phyloP scores from a whole-genome alignment of 805 yeast genomes.

The Lipomyces anomalus region DNA sequence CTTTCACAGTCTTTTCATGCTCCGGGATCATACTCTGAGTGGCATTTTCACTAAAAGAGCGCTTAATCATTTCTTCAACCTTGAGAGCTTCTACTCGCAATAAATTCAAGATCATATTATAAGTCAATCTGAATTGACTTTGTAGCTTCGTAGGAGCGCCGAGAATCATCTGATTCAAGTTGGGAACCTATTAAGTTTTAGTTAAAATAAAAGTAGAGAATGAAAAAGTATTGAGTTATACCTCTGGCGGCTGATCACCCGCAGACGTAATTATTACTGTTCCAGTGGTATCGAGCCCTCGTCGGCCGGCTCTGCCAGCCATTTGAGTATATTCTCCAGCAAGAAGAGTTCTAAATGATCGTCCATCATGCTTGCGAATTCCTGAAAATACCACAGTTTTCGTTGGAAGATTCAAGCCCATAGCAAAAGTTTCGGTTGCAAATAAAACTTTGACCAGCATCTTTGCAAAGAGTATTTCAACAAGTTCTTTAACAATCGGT shows the following conservation, averaged over 20 bases:
- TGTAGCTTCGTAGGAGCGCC: constrained; percentile 87
- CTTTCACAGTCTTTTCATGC: constrained; percentile 61
- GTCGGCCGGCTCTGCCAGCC: constrained; percentile 98
- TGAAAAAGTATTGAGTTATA: not conserved
- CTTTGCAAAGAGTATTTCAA: constrained; percentile 84
- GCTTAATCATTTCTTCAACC: constrained; percentile 98
- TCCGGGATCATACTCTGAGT: constrained; percentile 82
- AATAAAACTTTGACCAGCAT: constrained; percentile 83
- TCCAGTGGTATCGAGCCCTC: constrained; percentile 91
- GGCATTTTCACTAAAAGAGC: constrained; percentile 88
- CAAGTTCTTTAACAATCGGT: constrained; percentile 89
- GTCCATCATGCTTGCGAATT: constrained; percentile 85
- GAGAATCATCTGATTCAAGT: constrained; percentile 70
- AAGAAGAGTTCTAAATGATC: constrained; percentile 66
- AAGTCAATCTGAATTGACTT: constrained; percentile 90
- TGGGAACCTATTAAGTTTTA: not conserved
- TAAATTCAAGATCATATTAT: constrained; percentile 88
- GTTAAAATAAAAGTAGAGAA: not conserved
- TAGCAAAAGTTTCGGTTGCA: constrained; percentile 98
- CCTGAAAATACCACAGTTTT: constrained; percentile 91
- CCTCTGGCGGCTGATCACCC: constrained; percentile 32
- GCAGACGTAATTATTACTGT: constrained; percentile 85
- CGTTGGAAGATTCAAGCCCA: constrained; percentile 96
- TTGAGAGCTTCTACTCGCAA: constrained; percentile 87
- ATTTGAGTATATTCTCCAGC: constrained; percentile 98